phyloP scores from a whole-genome alignment of 306 rosid genomes.

The peach (Prunus persica) region Prunus_persica_NCBIv2 NC_034014.1:26724501-26725000 shows the following conservation, averaged over 20 bases:
- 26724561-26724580: neutral
- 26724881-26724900: too few relatives aligned
- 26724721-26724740: neutral
- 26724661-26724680: conserved; percentile 25
- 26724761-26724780: neutral
- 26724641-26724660: conserved; percentile 63
- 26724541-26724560: too few relatives aligned
- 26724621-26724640: conserved; percentile 80
- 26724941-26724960: neutral
- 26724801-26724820: neutral
- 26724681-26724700: neutral
- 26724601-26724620: conserved; percentile 58
- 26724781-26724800: neutral
- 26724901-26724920: too few relatives aligned
- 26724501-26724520: too few relatives aligned
- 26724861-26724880: too few relatives aligned
- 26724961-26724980: neutral
- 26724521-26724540: neutral
- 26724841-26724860: neutral
- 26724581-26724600: conserved; percentile 53
- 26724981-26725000: neutral
- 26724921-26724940: neutral
- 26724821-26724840: neutral
- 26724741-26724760: neutral
- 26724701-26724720: neutral